Percentiles rank a stretch among this genome's conserved stretches.
phyloP scores from a whole-genome alignment of 2,329 filamentous ascomycete genomes.

The Ilyonectria sp. region DNA sequence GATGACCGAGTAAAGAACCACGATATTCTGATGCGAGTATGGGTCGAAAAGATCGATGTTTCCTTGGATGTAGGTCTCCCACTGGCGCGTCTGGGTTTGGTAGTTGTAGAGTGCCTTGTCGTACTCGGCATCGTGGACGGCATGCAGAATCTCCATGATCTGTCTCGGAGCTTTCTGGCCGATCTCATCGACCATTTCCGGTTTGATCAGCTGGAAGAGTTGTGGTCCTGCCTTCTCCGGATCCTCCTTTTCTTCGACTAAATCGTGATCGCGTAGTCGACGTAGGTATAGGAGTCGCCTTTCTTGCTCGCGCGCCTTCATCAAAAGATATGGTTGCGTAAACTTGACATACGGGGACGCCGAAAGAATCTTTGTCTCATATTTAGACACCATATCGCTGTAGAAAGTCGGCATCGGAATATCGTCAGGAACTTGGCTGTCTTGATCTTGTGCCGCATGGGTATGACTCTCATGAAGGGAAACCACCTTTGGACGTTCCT shows the following conservation, averaged over 20 bases:
- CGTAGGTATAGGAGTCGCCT: constrained; percentile 86
- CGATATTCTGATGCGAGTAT: constrained; percentile 95
- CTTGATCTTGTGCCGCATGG: constrained; percentile 63
- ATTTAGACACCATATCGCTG: constrained; percentile 93
- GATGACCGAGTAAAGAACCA: constrained; percentile 92
- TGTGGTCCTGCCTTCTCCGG: constrained; percentile 76
- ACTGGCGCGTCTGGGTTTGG: constrained; percentile 92
- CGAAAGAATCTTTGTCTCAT: constrained; percentile 93
- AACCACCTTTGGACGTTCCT: constrained; percentile 49
- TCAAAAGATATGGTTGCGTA: constrained; percentile 91
- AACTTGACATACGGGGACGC: constrained; percentile 98
- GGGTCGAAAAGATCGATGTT: constrained; percentile 94
- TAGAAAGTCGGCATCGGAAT: constrained; percentile 92
- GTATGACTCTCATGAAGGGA: constrained; percentile 62
- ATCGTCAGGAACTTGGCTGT: constrained; percentile 79
- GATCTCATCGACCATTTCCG: constrained; percentile 93
- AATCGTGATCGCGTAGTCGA: constrained; percentile 83
- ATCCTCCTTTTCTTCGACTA: constrained; percentile 68
- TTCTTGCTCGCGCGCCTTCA: constrained; percentile 93
- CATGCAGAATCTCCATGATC: constrained; percentile 93
- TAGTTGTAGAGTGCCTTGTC: constrained; percentile 96
- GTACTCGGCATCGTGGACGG: constrained; percentile 96
- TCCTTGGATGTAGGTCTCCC: constrained; percentile 94
- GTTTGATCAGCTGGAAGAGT: constrained; percentile 91
- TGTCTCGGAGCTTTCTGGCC: constrained; percentile 85